A percentile compares a stretch with the other conserved stretches of the same genome.
These are phyloP conservation scores for Lachancea sp. DNA, from an alignment of 805 yeast genomes.

Conservation along the genomic window DNA sequence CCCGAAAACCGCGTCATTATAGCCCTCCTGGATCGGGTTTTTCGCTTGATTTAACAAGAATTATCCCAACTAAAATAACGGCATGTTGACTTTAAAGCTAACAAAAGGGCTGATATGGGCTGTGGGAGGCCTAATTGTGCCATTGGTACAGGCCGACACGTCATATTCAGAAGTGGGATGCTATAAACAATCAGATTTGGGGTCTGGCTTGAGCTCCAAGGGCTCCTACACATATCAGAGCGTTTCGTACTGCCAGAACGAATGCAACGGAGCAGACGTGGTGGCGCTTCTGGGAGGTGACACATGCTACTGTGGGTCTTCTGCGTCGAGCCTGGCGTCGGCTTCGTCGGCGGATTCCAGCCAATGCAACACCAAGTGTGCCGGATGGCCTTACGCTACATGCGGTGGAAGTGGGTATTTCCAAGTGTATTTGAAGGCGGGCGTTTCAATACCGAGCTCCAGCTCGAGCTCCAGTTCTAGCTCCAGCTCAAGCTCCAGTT, in stretches of 20 bases:
- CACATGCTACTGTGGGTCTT: conserved; percentile 62
- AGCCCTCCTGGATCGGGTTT: no score
- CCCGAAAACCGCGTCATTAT: no score
- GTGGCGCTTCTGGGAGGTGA: conserved; percentile 50
- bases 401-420: conserved; percentile 59
- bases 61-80: no score
- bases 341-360: conserved; percentile 32
- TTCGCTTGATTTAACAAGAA: no score
- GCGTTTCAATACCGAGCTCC: conserved; percentile 21
- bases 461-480: conserved; percentile 10
- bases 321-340: conserved; percentile 23
- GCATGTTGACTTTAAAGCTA: not conserved
- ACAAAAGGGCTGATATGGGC: not conserved
- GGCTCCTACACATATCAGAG: conserved; percentile 56
- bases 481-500: conserved; percentile 13
- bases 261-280: conserved; percentile 45
- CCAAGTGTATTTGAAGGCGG: conserved; percentile 39
- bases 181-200: conserved; percentile 25
- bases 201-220: conserved; percentile 26
- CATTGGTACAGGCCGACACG: not conserved
- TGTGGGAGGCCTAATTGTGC: not conserved
- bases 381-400: conserved; percentile 52
- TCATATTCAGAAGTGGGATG: conserved; percentile 33
- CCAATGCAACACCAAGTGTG: conserved; percentile 44
- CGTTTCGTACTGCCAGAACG: conserved; percentile 45